Evolutionary conservation across 106 monocot species (phyloP).

Genomic region (Dactylorhiza incarnata): DNA sequence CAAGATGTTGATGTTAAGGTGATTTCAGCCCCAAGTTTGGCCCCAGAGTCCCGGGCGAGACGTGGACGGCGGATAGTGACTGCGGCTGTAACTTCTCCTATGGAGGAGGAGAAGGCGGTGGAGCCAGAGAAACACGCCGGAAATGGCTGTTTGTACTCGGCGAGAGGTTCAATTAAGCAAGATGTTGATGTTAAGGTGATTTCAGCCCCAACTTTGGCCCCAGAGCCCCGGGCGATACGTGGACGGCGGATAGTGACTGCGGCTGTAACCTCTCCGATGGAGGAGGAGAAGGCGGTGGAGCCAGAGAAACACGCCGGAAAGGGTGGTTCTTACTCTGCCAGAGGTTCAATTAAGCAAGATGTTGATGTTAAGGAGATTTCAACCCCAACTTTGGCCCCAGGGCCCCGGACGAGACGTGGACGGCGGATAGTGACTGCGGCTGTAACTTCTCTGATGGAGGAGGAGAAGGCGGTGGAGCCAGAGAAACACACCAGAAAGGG

Average conservation of each 20-base stretch:
- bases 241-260: neutral
- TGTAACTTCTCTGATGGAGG: neutral
- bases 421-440: neutral
- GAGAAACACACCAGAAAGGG: too few relatives aligned
- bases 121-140: too few relatives aligned
- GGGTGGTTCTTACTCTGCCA: too few relatives aligned
- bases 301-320: too few relatives aligned
- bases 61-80: neutral
- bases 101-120: neutral
- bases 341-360: too few relatives aligned
- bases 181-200: conserved; percentile 6
- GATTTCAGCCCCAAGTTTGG: conserved; percentile 6
- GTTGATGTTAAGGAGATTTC: conserved; percentile 8
- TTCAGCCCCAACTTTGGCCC: neutral
- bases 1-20: too few relatives aligned
- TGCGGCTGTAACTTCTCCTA: neutral
- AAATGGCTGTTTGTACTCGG: too few relatives aligned
- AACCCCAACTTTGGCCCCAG: neutral
- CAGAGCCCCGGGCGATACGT: neutral
- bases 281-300: neutral
- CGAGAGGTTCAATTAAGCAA: too few relatives aligned
- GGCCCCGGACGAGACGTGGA: neutral
- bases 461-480: neutral
- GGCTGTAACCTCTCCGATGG: neutral
- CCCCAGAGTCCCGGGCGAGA: neutral